Evolutionary conservation across 2,329 filamentous ascomycete genomes (phyloP).

Genomic region (Aspergillus jensenii): DNA sequence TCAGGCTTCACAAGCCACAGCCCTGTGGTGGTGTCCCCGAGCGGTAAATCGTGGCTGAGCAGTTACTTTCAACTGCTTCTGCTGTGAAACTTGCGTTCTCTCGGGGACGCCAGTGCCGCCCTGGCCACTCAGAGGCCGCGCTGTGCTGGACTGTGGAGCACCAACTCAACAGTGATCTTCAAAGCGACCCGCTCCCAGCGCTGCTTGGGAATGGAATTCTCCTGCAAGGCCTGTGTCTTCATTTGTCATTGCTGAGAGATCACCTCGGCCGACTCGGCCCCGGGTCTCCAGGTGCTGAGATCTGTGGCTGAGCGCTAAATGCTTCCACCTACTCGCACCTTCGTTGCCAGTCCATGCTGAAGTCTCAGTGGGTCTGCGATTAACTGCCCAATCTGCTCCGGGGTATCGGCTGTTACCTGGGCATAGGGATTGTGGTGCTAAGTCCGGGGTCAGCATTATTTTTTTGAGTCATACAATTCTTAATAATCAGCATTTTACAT

Average conservation of each 20-base stretch:
- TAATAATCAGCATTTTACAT: not conserved
- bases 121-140: not conserved
- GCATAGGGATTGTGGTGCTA: not conserved
- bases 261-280: not conserved
- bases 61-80: not conserved
- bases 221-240: not conserved
- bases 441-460: not conserved
- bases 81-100: not conserved
- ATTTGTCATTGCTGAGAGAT: slow-evolving; percentile 1
- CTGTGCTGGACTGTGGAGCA: not conserved
- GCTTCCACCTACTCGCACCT: not conserved
- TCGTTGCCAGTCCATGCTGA: not conserved
- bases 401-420: not conserved
- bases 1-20: not conserved
- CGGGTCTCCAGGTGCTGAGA: not conserved
- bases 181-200: not conserved
- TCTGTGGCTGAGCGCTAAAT: slow-evolving; percentile 4
- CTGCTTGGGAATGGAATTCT: not conserved
- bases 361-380: not conserved
- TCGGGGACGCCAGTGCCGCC: not conserved
- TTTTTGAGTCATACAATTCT: not conserved
- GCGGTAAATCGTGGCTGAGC: too few species aligned
- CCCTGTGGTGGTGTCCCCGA: not conserved
- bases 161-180: slow-evolving; percentile 5
- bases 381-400: not conserved